Evolutionary conservation across 73 alveolate species (phyloP).

Genomic region (Vitrella brassicaformis): DNA sequence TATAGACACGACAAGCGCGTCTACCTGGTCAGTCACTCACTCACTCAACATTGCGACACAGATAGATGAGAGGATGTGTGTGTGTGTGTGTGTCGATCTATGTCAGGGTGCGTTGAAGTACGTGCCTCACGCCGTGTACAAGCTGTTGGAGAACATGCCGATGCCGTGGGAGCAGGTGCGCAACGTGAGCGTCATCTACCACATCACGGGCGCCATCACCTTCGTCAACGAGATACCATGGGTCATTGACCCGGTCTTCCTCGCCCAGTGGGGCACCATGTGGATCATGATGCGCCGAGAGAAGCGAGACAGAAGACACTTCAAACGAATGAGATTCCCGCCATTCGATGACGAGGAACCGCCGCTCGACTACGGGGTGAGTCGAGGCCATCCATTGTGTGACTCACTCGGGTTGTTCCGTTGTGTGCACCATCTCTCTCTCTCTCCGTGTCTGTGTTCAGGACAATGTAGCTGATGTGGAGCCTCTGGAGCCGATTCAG

Average conservation of each 20-base stretch:
- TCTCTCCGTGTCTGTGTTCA: not conserved
- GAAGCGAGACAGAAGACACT: constrained; percentile 97
- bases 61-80: constrained; percentile 4
- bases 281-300: constrained; percentile 99
- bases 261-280: constrained; percentile 99
- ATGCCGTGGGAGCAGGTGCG: constrained; percentile 99
- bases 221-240: constrained; percentile 91
- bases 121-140: constrained; percentile 98
- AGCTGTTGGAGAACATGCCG: constrained; percentile 84
- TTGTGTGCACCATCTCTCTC: not conserved
- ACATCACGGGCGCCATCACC: constrained; percentile 97
- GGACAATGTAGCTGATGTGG: constrained; percentile 93
- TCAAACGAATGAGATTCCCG: constrained; percentile 99
- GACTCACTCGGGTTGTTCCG: not conserved
- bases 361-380: constrained; percentile 91
- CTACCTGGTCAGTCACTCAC: constrained; percentile 16
- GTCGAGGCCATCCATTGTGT: not conserved
- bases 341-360: constrained; percentile 99
- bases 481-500: constrained; percentile 95
- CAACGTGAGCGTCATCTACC: constrained; percentile 88
- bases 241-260: constrained; percentile 97
- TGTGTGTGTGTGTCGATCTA: not conserved
- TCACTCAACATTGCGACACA: not conserved
- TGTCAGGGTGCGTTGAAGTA: constrained; percentile 93
- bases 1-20: constrained; percentile 78